Base-by-base conservation (phyloP, 179 eudicot genomes). In the Spergularia azorica region DNA sequence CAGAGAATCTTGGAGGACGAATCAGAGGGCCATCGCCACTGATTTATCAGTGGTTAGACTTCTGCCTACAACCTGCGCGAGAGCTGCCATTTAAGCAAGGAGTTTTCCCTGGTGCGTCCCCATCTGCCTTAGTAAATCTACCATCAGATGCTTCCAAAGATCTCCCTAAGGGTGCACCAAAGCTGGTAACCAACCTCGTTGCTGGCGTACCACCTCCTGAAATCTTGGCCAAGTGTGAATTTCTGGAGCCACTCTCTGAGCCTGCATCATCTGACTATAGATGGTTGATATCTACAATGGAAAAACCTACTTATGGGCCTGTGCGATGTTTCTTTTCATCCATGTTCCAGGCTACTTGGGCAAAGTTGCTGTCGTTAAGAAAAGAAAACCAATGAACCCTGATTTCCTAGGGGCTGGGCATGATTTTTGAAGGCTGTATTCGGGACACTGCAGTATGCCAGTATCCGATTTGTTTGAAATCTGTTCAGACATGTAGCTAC, bases 1-100 rank as follows among this genome's bases (percentile, higher is more conserved):
- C 84, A 2, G 87, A 86, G 8, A 76, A 78, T 67, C 55, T 89
- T 16, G 99, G 96, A 50, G 96, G 97, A 62, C 78, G 99, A 71
- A 79, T 80, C 16, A 83, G 98, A 82, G 97, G 99, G 50, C 96
- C 98, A 20, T 95, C 99, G 26, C 98, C 99, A 5, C 82, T 94
- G 59, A 83, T 91, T 75, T 84, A 88, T 67, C 96, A 95, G 71
- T 95, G 99, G 99, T 21, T 95, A 48, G 91, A 95, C 63, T 95
- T 95, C 90, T 95, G 99, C 81, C 76, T 91, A 79, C 98, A 95
- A 74, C 80, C 90, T 50, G 89, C 89, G 26, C 90, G 99, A 66
- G 87, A 83, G 38, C 64, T 88, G 79, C 93, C 97, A 46, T 93
- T 95, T 80, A 84, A 86, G 77, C 90, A 88, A 80, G 94, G 87